These are phyloP conservation scores for Eucalyptus caleyi DNA, from an alignment of 345 rosid genomes.

Conservation along the genomic window DNA sequence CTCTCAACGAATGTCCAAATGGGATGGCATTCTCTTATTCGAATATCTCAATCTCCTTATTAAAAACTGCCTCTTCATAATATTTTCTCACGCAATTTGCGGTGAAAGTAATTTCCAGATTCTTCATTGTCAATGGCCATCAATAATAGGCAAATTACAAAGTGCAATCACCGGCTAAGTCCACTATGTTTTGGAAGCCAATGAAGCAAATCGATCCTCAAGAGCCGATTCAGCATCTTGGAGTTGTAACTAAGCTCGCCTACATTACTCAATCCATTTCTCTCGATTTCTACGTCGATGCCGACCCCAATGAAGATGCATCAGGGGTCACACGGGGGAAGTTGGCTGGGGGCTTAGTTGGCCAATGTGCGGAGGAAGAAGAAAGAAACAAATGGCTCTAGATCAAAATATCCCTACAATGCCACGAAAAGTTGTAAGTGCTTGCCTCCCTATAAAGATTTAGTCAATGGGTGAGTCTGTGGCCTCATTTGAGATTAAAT, in stretches of 20 bases:
- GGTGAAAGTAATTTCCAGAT: too few relatives aligned
- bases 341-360: neutral
- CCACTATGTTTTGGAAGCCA: neutral
- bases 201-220: neutral
- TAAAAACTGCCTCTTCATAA: too few relatives aligned
- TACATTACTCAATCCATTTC: neutral
- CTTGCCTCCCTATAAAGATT: neutral
- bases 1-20: neutral
- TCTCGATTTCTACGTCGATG: neutral
- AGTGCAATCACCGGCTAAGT: neutral
- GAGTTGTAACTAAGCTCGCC: neutral
- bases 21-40: too few relatives aligned
- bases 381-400: neutral
- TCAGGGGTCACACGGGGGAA: neutral
- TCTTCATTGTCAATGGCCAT: neutral
- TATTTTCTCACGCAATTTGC: too few relatives aligned
- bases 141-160: neutral
- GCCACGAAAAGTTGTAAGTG: neutral
- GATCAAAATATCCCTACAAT: neutral
- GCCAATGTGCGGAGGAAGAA: neutral
- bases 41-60: too few relatives aligned
- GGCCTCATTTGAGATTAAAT: neutral
- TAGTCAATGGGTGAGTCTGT: neutral
- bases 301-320: rapidly evolving
- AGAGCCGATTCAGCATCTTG: neutral